phyloP scores from a whole-genome alignment of 148 eudicot species.

The Polygonum maritimum region DNA sequence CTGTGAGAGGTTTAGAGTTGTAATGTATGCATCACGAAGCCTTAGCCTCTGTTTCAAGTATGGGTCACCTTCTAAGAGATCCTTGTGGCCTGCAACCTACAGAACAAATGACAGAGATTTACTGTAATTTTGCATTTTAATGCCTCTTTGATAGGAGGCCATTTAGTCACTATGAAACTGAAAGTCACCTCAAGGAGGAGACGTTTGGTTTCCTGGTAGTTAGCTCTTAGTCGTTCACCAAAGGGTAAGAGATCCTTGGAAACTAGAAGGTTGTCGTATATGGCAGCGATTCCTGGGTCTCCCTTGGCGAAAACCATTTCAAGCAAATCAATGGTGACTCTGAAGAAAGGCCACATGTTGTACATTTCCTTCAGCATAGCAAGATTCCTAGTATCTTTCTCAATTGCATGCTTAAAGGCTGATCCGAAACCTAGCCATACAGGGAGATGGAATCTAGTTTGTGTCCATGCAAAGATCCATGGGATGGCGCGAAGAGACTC shows the following conservation, averaged over 20 bases:
- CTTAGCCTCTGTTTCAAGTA: constrained; percentile 79
- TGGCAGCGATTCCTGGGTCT: constrained; percentile 77
- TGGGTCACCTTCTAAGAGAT: constrained; percentile 75
- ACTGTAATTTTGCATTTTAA: no score
- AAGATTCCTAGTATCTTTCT: constrained; percentile 53
- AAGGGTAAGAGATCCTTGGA: constrained; percentile 50
- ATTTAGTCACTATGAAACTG: no score
- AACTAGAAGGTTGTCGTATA: constrained; percentile 77
- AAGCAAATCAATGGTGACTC: constrained; percentile 75
- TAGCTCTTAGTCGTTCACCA: constrained; percentile 55
- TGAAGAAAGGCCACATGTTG: constrained; percentile 78
- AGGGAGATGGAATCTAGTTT: constrained; percentile 80
- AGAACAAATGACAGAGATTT: neutral
- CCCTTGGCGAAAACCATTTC: constrained; percentile 94
- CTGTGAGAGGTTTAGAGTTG: constrained; percentile 65
- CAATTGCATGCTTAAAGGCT: constrained; percentile 51
- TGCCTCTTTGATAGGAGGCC: neutral
- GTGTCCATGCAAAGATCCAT: constrained; percentile 96
- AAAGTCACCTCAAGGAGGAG: constrained; percentile 63
- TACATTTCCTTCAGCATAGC: constrained; percentile 76
- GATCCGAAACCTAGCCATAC: constrained; percentile 93
- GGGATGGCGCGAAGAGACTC: constrained; percentile 90
- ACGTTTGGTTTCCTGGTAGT: constrained; percentile 49
- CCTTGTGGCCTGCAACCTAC: constrained; percentile 83
- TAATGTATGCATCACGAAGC: constrained; percentile 79